Evolutionary conservation across 2,329 filamentous ascomycete genomes (phyloP).

Genomic region (Fusarium transvaalense): DNA sequence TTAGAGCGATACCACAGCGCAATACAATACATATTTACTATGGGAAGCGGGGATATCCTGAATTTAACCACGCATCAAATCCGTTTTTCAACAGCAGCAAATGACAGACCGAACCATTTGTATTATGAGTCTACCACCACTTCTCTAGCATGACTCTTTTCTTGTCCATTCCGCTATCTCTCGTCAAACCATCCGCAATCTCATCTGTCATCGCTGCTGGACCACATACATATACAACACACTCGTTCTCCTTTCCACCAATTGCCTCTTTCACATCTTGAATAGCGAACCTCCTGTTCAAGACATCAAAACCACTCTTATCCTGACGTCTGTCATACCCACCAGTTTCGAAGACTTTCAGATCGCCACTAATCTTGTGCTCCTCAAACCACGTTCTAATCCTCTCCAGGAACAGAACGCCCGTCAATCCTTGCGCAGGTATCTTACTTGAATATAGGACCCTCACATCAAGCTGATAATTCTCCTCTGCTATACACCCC

Average conservation of each 20-base stretch:
- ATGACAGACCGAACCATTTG: background rate
- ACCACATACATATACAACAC: constrained; percentile 76
- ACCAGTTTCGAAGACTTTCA: constrained; percentile 63
- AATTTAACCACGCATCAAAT: background rate
- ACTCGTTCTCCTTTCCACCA: constrained; percentile 48
- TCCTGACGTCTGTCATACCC: background rate
- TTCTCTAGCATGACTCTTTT: constrained; percentile 69
- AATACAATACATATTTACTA: constrained; percentile 33
- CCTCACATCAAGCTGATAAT: constrained; percentile 58
- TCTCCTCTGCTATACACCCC: constrained; percentile 64
- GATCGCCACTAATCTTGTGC: constrained; percentile 51
- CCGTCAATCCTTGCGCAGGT: constrained; percentile 46
- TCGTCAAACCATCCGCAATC: constrained; percentile 64
- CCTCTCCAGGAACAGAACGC: constrained; percentile 66
- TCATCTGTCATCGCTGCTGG: constrained; percentile 77
- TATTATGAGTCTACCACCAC: constrained; percentile 66
- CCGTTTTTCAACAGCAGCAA: background rate
- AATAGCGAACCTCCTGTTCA: constrained; percentile 57
- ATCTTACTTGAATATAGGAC: constrained; percentile 72
- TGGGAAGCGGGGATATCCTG: constrained; percentile 8
- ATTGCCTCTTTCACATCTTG: constrained; percentile 59
- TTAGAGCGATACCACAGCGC: constrained; percentile 49
- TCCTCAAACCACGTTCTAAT: constrained; percentile 58
- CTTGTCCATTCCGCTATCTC: constrained; percentile 55
- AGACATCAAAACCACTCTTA: constrained; percentile 35